Evolutionary conservation across 495 filamentous ascomycete genomes (phyloP).

Genomic region (Tirmania nivea): DNA sequence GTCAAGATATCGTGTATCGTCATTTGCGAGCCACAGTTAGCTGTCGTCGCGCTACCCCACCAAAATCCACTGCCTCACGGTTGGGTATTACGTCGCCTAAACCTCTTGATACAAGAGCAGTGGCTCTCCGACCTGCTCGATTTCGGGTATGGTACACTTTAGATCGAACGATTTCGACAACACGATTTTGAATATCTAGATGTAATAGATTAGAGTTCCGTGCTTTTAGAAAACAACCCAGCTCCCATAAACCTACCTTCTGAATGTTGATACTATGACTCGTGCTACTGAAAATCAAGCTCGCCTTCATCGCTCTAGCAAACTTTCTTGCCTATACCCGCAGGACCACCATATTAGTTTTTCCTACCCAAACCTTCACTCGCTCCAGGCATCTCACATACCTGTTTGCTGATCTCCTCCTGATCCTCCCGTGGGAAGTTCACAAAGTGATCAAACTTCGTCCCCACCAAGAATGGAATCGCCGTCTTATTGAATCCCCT

Average conservation of each 20-base stretch:
- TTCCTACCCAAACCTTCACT: neutral
- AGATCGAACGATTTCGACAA: slow-evolving; percentile 95
- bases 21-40: too few relatives aligned
- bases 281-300: slow-evolving; percentile 92
- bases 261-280: slow-evolving; percentile 99
- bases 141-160: slow-evolving; percentile 96
- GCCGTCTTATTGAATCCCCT: slow-evolving; percentile 98
- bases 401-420: slow-evolving; percentile 92
- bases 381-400: slow-evolving; percentile 21
- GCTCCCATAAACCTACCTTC: slow-evolving; percentile 42
- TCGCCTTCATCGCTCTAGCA: slow-evolving; percentile 93
- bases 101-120: slow-evolving; percentile 77
- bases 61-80: too few relatives aligned
- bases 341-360: slow-evolving; percentile 1
- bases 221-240: neutral
- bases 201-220: neutral
- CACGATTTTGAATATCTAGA: slow-evolving; percentile 97
- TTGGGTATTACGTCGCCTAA: slow-evolving; percentile 14
- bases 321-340: slow-evolving; percentile 65
- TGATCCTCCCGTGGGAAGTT: slow-evolving; percentile 94
- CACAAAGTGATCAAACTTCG: slow-evolving; percentile 97
- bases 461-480: slow-evolving; percentile 88
- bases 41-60: too few relatives aligned
- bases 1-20: too few relatives aligned
- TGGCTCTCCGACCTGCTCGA: slow-evolving; percentile 94